A percentile compares a stretch with the other conserved stretches of the same genome.
These are phyloP conservation scores for Jatropha curcas DNA, from an alignment of 345 rosid genomes.

Conservation along the genomic window DNA sequence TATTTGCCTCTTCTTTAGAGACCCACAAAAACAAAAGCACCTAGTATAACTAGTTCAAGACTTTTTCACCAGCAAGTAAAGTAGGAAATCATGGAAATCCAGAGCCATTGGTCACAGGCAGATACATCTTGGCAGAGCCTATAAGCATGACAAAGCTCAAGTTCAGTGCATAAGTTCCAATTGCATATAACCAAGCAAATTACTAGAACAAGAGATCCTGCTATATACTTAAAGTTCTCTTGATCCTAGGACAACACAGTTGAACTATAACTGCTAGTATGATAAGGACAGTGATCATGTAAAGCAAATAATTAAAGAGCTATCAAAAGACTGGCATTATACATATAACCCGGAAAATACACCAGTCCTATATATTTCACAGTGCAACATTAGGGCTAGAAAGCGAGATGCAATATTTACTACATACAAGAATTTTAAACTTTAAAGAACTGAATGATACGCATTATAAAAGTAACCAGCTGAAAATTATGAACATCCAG, in stretches of 20 bases:
- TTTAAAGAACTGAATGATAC: constrained; percentile 17
- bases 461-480: constrained; percentile 27
- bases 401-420: constrained; percentile 7
- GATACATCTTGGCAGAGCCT: no score
- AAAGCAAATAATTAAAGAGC: neutral
- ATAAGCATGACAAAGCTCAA: neutral
- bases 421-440: constrained; percentile 26
- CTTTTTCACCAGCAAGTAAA: no score
- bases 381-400: neutral
- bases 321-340: no score
- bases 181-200: neutral
- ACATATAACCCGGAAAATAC: neutral
- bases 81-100: no score
- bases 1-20: no score
- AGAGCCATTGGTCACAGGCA: no score
- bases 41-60: no score
- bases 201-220: neutral
- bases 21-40: no score
- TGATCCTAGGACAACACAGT: neutral
- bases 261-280: neutral
- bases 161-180: neutral
- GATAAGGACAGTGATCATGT: neutral
- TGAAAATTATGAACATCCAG: constrained; percentile 29
- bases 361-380: neutral
- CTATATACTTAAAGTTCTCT: neutral